These are phyloP conservation scores for Aureobasidium vineae DNA, from an alignment of 2,329 filamentous ascomycete genomes.

Conservation along the genomic window DNA sequence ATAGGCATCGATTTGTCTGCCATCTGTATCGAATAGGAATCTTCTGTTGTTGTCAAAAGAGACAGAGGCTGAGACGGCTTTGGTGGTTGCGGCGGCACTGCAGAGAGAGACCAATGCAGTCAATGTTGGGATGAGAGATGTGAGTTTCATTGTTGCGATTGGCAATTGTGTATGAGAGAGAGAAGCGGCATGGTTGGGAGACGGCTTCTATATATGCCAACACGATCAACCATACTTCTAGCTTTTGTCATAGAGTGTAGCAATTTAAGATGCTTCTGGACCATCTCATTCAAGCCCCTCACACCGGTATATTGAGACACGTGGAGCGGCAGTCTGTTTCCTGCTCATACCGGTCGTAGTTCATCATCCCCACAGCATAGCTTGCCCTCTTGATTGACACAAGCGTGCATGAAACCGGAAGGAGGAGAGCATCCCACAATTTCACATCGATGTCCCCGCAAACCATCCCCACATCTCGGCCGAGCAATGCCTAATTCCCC, in stretches of 20 bases:
- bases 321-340: not conserved
- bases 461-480: not conserved
- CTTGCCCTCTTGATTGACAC: too few species aligned
- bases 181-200: not conserved
- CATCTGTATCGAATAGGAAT: constrained; percentile 32
- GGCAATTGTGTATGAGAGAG: not conserved
- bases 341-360: not conserved
- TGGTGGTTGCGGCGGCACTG: not conserved
- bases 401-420: not conserved
- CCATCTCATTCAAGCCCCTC: not conserved
- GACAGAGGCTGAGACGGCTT: constrained; percentile 1
- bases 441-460: not conserved
- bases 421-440: not conserved
- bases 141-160: not conserved
- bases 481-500: not conserved
- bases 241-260: not conserved
- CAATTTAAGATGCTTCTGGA: not conserved
- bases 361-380: not conserved
- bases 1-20: constrained; percentile 34
- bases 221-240: too few species aligned
- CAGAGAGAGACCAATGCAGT: not conserved
- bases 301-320: not conserved
- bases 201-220: not conserved
- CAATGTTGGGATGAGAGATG: not conserved
- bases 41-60: constrained; percentile 32